phyloP scores from a whole-genome alignment of 2,329 filamentous ascomycete species.

The Xylariales sp. region DNA sequence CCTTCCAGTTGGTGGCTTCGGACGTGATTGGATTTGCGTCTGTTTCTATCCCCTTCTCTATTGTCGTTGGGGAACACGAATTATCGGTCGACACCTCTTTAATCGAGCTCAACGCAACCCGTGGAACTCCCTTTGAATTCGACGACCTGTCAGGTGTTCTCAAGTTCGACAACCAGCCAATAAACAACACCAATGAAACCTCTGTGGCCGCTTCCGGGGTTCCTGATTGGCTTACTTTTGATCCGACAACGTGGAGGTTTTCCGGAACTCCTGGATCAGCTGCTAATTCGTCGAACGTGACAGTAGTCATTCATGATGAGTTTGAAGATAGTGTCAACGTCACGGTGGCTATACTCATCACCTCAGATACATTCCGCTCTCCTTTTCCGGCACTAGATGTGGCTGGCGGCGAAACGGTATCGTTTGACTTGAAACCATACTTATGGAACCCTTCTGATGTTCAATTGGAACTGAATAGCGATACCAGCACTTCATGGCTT shows the following conservation, averaged over 20 bases:
- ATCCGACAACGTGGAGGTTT: slow-evolving; percentile 57
- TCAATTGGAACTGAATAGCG: slow-evolving; percentile 17
- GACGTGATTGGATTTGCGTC: slow-evolving; percentile 76
- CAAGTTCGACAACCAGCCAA: slow-evolving; percentile 51
- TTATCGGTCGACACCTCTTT: slow-evolving; percentile 58
- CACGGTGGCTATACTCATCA: slow-evolving; percentile 35
- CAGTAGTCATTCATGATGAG: slow-evolving; percentile 54
- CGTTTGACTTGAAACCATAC: slow-evolving; percentile 24
- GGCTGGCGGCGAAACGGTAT: slow-evolving; percentile 20
- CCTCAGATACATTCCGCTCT: slow-evolving; percentile 18
- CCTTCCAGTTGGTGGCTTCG: slow-evolving; percentile 70
- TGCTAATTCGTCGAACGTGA: slow-evolving; percentile 58
- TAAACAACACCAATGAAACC: slow-evolving; percentile 44
- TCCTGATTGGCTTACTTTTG: slow-evolving; percentile 67
- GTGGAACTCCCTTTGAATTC: slow-evolving; percentile 48
- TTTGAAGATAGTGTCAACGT: slow-evolving; percentile 55
- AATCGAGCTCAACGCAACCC: slow-evolving; percentile 53
- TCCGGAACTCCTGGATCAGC: slow-evolving; percentile 59
- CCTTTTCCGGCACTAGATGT: slow-evolving; percentile 23
- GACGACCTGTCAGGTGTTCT: slow-evolving; percentile 46
- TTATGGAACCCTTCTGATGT: slow-evolving; percentile 19
- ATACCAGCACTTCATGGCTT: slow-evolving; percentile 24
- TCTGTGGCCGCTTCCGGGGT: slow-evolving; percentile 45
- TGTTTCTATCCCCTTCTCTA: slow-evolving; percentile 60
- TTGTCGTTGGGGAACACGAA: slow-evolving; percentile 68